Evolutionary conservation across 371 early-diverging fungal genomes (phyloP), one percentile per base, ranked within the genome.

Genomic region (Dinochytrium kinnereticum): DNA sequence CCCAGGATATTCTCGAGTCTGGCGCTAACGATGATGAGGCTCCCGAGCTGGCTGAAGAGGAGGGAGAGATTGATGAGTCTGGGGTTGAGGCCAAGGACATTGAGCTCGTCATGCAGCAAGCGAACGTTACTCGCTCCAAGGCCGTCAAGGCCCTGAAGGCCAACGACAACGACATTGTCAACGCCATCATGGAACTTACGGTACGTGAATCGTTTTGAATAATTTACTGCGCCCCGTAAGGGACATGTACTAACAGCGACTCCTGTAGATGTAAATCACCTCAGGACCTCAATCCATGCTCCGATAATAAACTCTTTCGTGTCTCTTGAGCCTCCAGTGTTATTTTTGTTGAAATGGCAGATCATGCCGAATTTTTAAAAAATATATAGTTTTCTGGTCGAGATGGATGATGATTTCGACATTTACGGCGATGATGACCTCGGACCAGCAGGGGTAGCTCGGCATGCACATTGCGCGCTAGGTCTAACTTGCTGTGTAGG

Each of bases 71-170:
- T 31, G 90, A 91, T 76, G 89, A 86, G 77, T 80, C 87, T 64
- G 96, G 95, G 78, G 88, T 96, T 75, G 94, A 91, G 59, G 90
- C 87, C 72, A 93, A 94, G 87, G 97, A 98, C 87, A 93, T 97
- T 78, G 95, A 94, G 74, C 87, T 98, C 65, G 96, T 97, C 75
- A 91, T 96, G 86, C 80, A 80, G 73, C 97, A 98, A 90, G 94
- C 96, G 78, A 90, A 89, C 80, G 92, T 91, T 75, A 87, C 91
- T 74, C 92, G 97, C 69, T 79, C 89, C 84, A 93, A 95, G 90
- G 98, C 98, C 50, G 87, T 97, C 84, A 92, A 92, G 89, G 97
- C 97, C 51, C 75, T 88, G 64, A 83, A 78, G 74, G 77, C 87
- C 79, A 92, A 94, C 90, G 85, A 90, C 81, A 92, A 89, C 83